Evolutionary conservation across 179 eudicot genomes (phyloP), one percentile per base, ranked within the genome.

Genomic region (Corrigiola litoralis): DNA sequence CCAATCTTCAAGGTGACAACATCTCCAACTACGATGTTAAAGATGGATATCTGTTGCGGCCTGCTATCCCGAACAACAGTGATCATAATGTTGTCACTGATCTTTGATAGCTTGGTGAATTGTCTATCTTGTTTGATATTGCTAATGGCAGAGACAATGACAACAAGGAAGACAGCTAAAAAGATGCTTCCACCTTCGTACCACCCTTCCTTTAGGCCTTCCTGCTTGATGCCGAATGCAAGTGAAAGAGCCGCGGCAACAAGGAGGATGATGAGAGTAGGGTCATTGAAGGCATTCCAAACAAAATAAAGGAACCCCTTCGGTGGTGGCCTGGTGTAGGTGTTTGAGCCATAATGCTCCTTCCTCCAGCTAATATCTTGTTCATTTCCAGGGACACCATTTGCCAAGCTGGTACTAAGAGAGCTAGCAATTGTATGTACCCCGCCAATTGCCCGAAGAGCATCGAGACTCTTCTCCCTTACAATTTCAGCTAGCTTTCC

Each of bases 191-290:
- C 79, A 4, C 81, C 71, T 45, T 77, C 84, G 37, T 80, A 80
- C 81, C 84, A 80, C 25, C 84, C 84, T 63, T 80, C 76, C 44
- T 76, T 77, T 2, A 52, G 18, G 12, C 84, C 84, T 20, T 80
- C 58, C 60, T 70, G 49, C 56, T 76, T 73, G 47, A 80, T 77
- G 24, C 81, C 81, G n/a, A 77, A 73, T 50, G 75, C 81, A 10
- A 77, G 70, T 46, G 81, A 58, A 46, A 77, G 72, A 0, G 72
- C 53, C 5, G 81, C 81, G 40, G 75, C 71, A 2, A 61, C 72
- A 20, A 73, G 65, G 4, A 77, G 78, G 25, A 77, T 66, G 33
- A 77, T 62, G 13, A 77, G 74, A 42, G 78, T 73, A 1, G 59
- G 69, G 63, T 80, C 81, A 32, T 80, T 54, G 6, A 80, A 80